Base-by-base conservation (phyloP, 2,329 filamentous ascomycete species). In the Microascus cirrosus region DNA sequence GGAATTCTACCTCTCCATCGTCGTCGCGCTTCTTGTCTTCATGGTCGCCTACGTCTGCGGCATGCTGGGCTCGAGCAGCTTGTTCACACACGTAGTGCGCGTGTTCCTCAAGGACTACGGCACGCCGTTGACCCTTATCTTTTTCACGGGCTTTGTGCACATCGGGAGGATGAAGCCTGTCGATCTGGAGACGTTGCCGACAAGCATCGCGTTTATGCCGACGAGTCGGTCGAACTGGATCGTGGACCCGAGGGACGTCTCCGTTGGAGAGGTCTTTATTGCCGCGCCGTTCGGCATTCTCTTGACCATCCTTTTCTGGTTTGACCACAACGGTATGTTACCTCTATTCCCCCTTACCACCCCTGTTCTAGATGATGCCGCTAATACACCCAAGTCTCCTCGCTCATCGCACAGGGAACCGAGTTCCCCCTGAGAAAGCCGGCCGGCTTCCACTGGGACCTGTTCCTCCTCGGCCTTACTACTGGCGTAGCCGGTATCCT, bases 41-140 rank as follows among this genome's bases (percentile, higher is more conserved):
- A 86, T 85, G 67, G 79, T 85, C 42, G 89, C 86, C 50, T 94
- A 92, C 66, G 70, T 86, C 32, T 90, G 87, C 65, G 86, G 86
- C 59, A 78, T 85, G 60, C 69, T 95, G 13, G 90, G 90, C 28
- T 75, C 77, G 20, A 86, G 87, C 65, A 80, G 79, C 55, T 76
- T 95, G 1, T 93, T 95, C 69, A 80, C 83, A 20, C 84, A 91
- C 59, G 83, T 85, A 42, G 73, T 94, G 10, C 82, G 90, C 22
- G 84, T 92, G 62, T 95, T 95, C 65, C 78, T 95, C 62, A 90
- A 94, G 68, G 90, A 95, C 69, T 95, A 95, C 67, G 90, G 90
- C 56, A 95, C 90, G 0, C 90, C 90, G 0, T 74, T 93, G 60
- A 90, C 87, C 0, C 81, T 92, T 58, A 74, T 95, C 60, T 95